Percentiles rank a stretch among this genome's conserved stretches.
phyloP scores from a whole-genome alignment of 352 stramenopile genomes.

The Phytopythium montanum region DNA sequence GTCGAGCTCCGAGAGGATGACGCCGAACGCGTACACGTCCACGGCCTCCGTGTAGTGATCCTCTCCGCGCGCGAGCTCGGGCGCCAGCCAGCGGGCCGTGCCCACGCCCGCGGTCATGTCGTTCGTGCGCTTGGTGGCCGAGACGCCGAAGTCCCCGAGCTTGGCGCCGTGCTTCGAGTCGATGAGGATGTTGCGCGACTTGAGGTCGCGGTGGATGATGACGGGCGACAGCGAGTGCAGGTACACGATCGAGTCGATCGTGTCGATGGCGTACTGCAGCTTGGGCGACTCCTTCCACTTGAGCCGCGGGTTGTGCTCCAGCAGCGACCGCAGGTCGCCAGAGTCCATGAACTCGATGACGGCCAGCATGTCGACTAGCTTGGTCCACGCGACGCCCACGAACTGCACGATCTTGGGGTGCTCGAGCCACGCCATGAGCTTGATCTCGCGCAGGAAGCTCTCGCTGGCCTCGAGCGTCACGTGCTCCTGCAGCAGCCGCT shows the following conservation, averaged over 20 bases:
- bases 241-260: conserved; percentile 67
- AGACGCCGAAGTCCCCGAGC: conserved; percentile 66
- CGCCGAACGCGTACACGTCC: conserved; percentile 66
- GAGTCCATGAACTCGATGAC: conserved; percentile 72
- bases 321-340: conserved; percentile 51
- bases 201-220: conserved; percentile 72
- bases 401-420: conserved; percentile 68
- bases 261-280: conserved; percentile 53
- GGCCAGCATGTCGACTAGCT: conserved; percentile 58
- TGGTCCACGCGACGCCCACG: conserved; percentile 72
- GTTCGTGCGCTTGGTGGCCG: conserved; percentile 38
- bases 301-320: conserved; percentile 30
- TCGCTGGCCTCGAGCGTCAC: conserved; percentile 47
- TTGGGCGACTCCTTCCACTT: conserved; percentile 28
- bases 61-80: conserved; percentile 58
- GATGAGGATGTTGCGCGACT: conserved; percentile 69
- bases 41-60: conserved; percentile 59
- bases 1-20: conserved; percentile 66
- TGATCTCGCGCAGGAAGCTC: conserved; percentile 64
- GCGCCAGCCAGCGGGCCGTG: conserved; percentile 59
- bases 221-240: conserved; percentile 55
- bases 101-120: conserved; percentile 68
- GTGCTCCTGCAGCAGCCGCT: conserved; percentile 45
- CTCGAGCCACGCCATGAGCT: conserved; percentile 67
- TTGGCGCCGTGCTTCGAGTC: conserved; percentile 61